Base-by-base conservation (phyloP, 2,329 filamentous ascomycete species). In the Cercospora citrullina region DNA sequence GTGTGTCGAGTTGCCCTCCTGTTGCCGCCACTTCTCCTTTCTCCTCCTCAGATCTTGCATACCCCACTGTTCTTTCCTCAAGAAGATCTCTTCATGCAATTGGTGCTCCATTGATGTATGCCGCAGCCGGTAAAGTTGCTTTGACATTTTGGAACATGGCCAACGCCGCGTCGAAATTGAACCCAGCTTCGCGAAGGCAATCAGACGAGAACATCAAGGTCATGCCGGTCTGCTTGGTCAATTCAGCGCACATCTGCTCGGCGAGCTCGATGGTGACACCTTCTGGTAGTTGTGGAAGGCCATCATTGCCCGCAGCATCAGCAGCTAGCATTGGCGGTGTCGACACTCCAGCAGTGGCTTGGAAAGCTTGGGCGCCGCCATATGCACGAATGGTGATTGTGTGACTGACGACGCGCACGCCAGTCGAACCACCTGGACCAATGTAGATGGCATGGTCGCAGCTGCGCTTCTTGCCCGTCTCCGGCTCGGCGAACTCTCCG, bases 221-320 rank as follows among this genome's bases (percentile, higher is more conserved):
- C 89, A 99, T 93, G 66, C 89, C 88, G 1, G 94, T 97, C 75
- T 88, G 88, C 71, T 88, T 88, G 71, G 88, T 90, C 63, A 97
- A 85, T 77, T 95, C 89, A 21, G 83, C 73, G 23, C 88, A 82
- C 76, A 96, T 84, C 81, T 93, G 88, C 71, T 76, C 75, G 23
- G 75, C 77, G 18, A 77, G 57, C 57, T 75, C 73, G n/a, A 76
- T 65, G 2, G 75, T 74, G n/a, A 78, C 45, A 31, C 74, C 74
- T 28, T 70, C 66, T 16, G 75, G 75, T 14, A 76, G 68, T 36
- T 74, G 70, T 30, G 74, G 70, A 26, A 70, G 30, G 26, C 66
- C 63, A 33, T 67, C 64, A 14, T 67, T 57, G 21, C 62, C 64
- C 30, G 64, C 68, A 26, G 63, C 63, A 31, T 68, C 68, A 55